phyloP scores from a whole-genome alignment of 805 yeast genomes.

The Ogataea wickerhamii region DNA sequence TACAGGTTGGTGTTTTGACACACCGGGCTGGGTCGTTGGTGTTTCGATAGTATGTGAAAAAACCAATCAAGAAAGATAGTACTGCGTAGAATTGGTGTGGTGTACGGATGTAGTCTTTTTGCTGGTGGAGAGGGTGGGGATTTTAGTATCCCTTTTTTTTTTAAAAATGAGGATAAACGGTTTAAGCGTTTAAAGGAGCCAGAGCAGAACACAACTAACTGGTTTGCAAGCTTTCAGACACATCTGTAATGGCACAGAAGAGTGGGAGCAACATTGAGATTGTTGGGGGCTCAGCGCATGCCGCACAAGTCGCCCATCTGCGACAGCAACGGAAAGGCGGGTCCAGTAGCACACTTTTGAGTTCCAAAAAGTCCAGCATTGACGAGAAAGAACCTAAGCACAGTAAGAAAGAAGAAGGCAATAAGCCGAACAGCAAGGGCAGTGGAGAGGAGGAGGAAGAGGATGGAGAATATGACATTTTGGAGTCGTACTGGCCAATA shows the following conservation, averaged over 20 bases:
- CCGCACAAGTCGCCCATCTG: neutral
- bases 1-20: too few relatives aligned
- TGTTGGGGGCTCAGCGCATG: neutral
- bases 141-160: too few relatives aligned
- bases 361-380: neutral
- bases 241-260: neutral
- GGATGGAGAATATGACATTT: slow-evolving; percentile 7
- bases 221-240: too few relatives aligned
- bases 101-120: neutral
- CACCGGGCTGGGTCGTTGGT: too few relatives aligned
- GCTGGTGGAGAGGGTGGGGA: neutral
- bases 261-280: neutral
- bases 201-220: too few relatives aligned
- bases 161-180: too few relatives aligned
- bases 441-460: slow-evolving; percentile 2
- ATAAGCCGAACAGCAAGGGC: neutral
- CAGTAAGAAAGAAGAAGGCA: too few relatives aligned
- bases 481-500: slow-evolving; percentile 22
- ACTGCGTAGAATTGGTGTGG: too few relatives aligned
- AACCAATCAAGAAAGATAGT: too few relatives aligned
- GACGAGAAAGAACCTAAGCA: neutral
- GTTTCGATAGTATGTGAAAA: too few relatives aligned
- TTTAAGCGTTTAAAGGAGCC: too few relatives aligned
- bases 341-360: neutral
- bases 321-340: neutral